phyloP scores from a whole-genome alignment of 2,329 filamentous ascomycete genomes.

The Orbilia ellipsospora region DNA sequence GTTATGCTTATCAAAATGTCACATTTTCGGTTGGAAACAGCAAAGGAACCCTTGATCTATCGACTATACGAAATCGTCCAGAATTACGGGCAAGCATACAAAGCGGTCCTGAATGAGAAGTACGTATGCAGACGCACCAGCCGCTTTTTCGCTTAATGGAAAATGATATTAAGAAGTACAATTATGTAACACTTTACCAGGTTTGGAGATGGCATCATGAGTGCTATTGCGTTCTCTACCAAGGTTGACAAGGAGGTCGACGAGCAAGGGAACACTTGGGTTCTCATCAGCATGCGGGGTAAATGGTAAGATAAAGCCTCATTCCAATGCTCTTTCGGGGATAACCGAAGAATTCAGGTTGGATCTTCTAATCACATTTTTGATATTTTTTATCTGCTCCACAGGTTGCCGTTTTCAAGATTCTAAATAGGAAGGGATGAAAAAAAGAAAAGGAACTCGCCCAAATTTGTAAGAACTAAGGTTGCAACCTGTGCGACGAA shows the following conservation, averaged over 20 bases:
- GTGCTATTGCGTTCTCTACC: constrained; percentile 86
- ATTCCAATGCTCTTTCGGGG: constrained; percentile 44
- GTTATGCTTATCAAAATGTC: constrained; percentile 24
- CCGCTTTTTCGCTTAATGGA: constrained; percentile 8
- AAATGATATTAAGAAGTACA: constrained; percentile 11
- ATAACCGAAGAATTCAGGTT: constrained; percentile 28
- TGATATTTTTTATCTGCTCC: background rate
- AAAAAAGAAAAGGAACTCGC: background rate
- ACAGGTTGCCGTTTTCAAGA: constrained; percentile 56
- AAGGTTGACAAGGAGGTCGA: constrained; percentile 95
- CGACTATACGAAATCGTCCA: constrained; percentile 92
- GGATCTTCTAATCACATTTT: constrained; percentile 29
- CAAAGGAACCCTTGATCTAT: constrained; percentile 82
- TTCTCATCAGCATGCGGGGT: constrained; percentile 81
- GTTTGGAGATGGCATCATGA: constrained; percentile 89
- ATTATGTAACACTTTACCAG: constrained; percentile 50
- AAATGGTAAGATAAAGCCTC: constrained; percentile 74
- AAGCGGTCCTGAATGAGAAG: constrained; percentile 95
- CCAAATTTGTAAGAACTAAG: background rate
- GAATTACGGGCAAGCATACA: constrained; percentile 96
- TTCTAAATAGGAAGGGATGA: constrained; percentile 36
- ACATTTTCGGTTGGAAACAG: constrained; percentile 25
- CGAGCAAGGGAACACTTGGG: constrained; percentile 82
- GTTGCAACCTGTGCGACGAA: background rate
- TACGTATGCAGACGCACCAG: constrained; percentile 61